Evolutionary conservation across 176 grass and related monocot genomes (phyloP), one percentile per base, ranked within the genome.

Genomic region (Aegilops bicornis): DNA sequence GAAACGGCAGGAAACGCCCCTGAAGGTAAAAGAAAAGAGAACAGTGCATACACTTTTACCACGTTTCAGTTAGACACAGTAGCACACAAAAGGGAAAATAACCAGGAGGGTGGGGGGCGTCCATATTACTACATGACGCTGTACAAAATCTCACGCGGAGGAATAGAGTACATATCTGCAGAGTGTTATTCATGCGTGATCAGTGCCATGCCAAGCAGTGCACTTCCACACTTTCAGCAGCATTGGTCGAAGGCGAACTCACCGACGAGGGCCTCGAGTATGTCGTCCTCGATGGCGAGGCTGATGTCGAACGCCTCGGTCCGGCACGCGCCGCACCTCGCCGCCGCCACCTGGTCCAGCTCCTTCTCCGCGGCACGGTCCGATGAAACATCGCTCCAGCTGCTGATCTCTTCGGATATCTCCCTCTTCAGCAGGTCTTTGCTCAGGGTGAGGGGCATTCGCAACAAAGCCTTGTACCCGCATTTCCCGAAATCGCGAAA

Each of bases 251-350:
- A 76, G 12, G 87, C 73, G 48, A 94, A 89, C 42, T 98, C 96
- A 22, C 80, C 75, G 22, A 95, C 74, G 3, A 98, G 86, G 0
- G 81, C 85, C 40, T 92, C 76, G 8, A 98, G 88, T 86, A 98
- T 90, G 72, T 93, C 58, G 8, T 80, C 81, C 86, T 92, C 93
- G 16, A 98, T 87, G 61, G 89, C 86, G 7, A 83, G n/a, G 60
- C 96, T 89, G 64, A 92, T 83, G 69, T 94, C 91, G 87, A 89
- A 92, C 37, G 76, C 88, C 54, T 98, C 91, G 23, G 87, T 66
- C 4, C 66, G 73, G 62, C 56, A 89, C 31, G 14, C 66, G 65
- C 48, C 84, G 84, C 93, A 91, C 20, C 61, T 75, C 16, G 32
- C 56, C 62, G 73, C 42, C 59, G 22, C 79, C 22, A 87, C 64